These are phyloP conservation scores for Pseudoturritis turrita DNA, from an alignment of 345 rosid genomes.

Conservation along the genomic window DNA sequence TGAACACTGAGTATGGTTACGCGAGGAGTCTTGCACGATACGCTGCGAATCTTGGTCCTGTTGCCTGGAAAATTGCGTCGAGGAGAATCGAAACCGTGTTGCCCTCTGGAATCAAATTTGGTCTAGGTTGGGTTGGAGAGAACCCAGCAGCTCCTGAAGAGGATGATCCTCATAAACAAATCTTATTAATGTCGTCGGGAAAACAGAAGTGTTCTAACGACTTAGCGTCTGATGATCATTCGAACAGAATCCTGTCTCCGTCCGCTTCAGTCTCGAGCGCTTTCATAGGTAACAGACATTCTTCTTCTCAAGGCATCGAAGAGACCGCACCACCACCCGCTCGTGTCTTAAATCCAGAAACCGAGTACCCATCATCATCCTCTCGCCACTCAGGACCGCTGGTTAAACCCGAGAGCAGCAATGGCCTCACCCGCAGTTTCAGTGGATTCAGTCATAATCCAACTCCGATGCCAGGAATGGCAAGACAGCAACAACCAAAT, in stretches of 20 bases:
- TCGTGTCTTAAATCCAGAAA: conserved; percentile 39
- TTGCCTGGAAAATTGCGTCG: conserved; percentile 68
- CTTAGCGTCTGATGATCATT: conserved; percentile 34
- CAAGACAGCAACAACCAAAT: conserved; percentile 25
- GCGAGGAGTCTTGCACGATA: conserved; percentile 86
- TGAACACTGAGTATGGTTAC: conserved; percentile 68
- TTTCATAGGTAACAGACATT: conserved; percentile 32
- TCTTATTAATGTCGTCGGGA: conserved; percentile 7
- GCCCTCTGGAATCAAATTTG: conserved; percentile 57
- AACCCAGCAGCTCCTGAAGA: conserved; percentile 32
- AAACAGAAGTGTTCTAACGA: conserved; percentile 32
- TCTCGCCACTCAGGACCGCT: conserved; percentile 32
- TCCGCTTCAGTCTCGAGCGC: conserved; percentile 37
- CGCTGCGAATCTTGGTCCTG: conserved; percentile 84
- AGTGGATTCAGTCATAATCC: conserved; percentile 21
- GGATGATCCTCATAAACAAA: conserved; percentile 34
- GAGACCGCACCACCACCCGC: conserved; percentile 28
- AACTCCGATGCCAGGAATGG: conserved; percentile 28
- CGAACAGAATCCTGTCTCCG: conserved; percentile 42
- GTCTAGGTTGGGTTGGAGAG: conserved; percentile 88
- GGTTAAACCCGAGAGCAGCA: conserved; percentile 21
- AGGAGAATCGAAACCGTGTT: conserved; percentile 57
- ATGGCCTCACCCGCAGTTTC: conserved; percentile 19
- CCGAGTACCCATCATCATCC: conserved; percentile 31
- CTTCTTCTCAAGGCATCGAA: conserved; percentile 37